phyloP scores from a whole-genome alignment of 1,139 yeast species.

The Meyerozyma carpophila region DNA sequence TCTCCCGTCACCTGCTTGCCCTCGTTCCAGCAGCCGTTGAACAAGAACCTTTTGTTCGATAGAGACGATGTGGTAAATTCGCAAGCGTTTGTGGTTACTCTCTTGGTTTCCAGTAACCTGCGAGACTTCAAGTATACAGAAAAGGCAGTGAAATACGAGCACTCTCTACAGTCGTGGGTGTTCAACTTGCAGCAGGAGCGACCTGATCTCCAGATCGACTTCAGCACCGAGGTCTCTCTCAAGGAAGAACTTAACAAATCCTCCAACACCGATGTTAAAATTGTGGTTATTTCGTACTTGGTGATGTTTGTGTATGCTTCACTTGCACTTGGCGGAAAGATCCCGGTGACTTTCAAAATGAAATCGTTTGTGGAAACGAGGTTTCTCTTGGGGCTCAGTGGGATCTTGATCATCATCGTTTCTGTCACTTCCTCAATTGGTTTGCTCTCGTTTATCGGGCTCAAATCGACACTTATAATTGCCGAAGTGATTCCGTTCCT shows the following conservation, averaged over 20 bases:
- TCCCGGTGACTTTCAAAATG: slow-evolving; percentile 20
- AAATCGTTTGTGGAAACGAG: slow-evolving; percentile 52
- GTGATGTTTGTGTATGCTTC: slow-evolving; percentile 92
- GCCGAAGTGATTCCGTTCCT: slow-evolving; percentile 97
- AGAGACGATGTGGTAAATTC: slow-evolving; percentile 50
- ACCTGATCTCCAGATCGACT: slow-evolving; percentile 59
- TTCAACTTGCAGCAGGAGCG: slow-evolving; percentile 36
- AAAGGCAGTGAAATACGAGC: slow-evolving; percentile 62
- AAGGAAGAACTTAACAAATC: slow-evolving; percentile 80
- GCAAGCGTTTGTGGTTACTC: slow-evolving; percentile 69
- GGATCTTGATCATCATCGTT: slow-evolving; percentile 71
- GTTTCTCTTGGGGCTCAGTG: slow-evolving; percentile 72
- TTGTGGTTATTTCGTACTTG: slow-evolving; percentile 69
- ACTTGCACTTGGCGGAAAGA: slow-evolving; percentile 65
- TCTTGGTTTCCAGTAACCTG: slow-evolving; percentile 46
- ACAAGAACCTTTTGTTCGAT: slow-evolving; percentile 59
- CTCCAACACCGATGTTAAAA: slow-evolving; percentile 70
- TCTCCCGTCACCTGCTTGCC: slow-evolving; percentile 92
- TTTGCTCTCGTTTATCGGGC: slow-evolving; percentile 63
- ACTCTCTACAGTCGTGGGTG: slow-evolving; percentile 52
- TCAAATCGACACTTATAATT: slow-evolving; percentile 83
- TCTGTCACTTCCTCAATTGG: slow-evolving; percentile 85
- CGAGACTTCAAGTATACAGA: slow-evolving; percentile 29
- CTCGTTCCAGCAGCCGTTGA: slow-evolving; percentile 83
- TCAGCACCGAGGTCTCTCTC: slow-evolving; percentile 76